phyloP scores from a whole-genome alignment of 2,329 filamentous ascomycete genomes.

The Fusarium sp. region DNA sequence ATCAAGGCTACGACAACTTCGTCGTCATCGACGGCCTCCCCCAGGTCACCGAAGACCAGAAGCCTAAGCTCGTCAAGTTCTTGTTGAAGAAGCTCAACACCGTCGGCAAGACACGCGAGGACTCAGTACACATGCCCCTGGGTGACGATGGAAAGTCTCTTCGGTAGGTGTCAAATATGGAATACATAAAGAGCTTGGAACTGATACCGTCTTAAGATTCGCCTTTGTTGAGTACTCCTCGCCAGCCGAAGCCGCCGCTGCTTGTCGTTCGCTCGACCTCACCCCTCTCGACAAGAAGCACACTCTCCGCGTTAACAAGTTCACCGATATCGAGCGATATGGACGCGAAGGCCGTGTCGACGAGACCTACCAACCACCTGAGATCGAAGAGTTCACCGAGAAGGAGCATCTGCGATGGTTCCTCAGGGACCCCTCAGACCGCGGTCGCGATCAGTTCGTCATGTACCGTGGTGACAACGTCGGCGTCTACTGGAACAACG shows the following conservation, averaged over 20 bases:
- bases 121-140: constrained; percentile 93
- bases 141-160: constrained; percentile 87
- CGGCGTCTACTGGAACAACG: constrained; percentile 98
- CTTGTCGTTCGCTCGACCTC: constrained; percentile 87
- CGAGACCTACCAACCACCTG: constrained; percentile 86
- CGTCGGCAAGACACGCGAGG: constrained; percentile 86
- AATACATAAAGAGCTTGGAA: constrained; percentile 6
- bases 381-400: constrained; percentile 86
- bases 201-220: constrained; percentile 68
- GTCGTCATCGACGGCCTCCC: constrained; percentile 96
- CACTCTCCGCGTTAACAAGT: constrained; percentile 94
- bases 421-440: constrained; percentile 81
- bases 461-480: constrained; percentile 94
- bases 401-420: constrained; percentile 96
- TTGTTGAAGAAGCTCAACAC: constrained; percentile 90
- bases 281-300: constrained; percentile 96
- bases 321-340: constrained; percentile 97
- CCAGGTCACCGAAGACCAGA: constrained; percentile 87
- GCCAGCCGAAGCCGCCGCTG: constrained; percentile 86
- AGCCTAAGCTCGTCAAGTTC: constrained; percentile 95
- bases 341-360: constrained; percentile 93
- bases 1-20: constrained; percentile 96
- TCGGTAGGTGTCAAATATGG: constrained; percentile 67
- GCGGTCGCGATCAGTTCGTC: constrained; percentile 93
- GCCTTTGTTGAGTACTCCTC: constrained; percentile 98